Conservation (phyloP, 2,329 filamentous ascomycete genomes). For the Chaetomium sp. region DNA sequence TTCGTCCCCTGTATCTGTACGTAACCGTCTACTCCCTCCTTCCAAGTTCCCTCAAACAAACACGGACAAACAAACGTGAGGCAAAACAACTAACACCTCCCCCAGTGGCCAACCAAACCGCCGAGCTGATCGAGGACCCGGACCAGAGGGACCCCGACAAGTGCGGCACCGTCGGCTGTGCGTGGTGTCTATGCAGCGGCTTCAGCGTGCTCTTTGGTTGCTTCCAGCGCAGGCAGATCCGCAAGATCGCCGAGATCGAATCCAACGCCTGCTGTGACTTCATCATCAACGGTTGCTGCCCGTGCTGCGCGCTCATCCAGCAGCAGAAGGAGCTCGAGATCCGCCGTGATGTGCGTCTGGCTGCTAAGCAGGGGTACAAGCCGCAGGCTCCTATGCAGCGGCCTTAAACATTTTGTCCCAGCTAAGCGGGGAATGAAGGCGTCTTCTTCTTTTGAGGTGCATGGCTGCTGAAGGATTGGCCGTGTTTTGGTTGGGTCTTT, state of each 20-base stretch:
- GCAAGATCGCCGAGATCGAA: conserved; percentile 38
- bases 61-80: neutral
- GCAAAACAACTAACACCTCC: neutral
- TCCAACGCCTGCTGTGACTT: conserved; percentile 37
- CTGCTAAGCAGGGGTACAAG: conserved; percentile 11
- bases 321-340: conserved; percentile 30
- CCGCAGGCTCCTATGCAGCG: conserved; percentile 8
- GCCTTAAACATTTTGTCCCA: neutral
- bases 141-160: conserved; percentile 27
- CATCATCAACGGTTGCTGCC: conserved; percentile 38
- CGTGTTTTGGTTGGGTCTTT: no score
- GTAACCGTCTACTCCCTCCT: neutral
- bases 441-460: neutral
- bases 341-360: conserved; percentile 2
- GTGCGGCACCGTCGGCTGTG: conserved; percentile 17
- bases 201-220: conserved; percentile 30
- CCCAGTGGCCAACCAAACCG: conserved; percentile 28
- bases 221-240: conserved; percentile 38
- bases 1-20: conserved; percentile 29
- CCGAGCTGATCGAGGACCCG: conserved; percentile 28
- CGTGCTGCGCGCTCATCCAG: conserved; percentile 42
- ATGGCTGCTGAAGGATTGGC: neutral
- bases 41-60: no score
- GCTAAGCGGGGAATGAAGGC: no score
- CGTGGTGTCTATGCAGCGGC: conserved; percentile 19